These are phyloP conservation scores for Gossypium arboreum DNA, from an alignment of 345 rosid genomes.

Conservation along the genomic window DNA sequence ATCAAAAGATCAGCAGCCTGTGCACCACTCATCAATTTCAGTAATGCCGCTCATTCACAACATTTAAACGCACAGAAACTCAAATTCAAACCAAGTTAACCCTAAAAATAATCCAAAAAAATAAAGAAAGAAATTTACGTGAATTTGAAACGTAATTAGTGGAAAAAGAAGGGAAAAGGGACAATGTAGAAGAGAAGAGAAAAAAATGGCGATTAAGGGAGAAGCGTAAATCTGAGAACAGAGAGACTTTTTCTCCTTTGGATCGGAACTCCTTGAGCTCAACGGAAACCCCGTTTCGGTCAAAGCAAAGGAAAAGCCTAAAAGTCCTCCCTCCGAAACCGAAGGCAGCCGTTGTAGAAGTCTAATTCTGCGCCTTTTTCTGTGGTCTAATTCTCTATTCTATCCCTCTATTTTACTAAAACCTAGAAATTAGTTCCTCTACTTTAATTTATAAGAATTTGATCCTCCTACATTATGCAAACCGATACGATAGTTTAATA, in stretches of 20 bases:
- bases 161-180: not conserved
- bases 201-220: not conserved
- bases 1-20: conserved; percentile 1
- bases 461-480: no score
- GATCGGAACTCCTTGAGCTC: conserved; percentile 16
- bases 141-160: conserved; percentile 17
- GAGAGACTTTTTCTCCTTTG: not conserved
- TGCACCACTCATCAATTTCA: conserved; percentile 12
- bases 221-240: conserved; percentile 21
- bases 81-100: not conserved
- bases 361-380: not conserved
- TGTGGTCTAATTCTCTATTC: no score
- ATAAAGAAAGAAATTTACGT: not conserved
- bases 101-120: not conserved
- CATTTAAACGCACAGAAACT: not conserved
- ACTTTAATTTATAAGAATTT: no score
- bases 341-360: conserved; percentile 36
- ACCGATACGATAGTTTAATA: no score
- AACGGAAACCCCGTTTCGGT: conserved; percentile 35
- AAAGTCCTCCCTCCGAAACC: conserved; percentile 13
- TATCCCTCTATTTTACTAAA: no score
- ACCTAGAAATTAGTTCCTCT: no score
- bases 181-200: not conserved
- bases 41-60: conserved; percentile 1
- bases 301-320: conserved; percentile 27